Percentiles rank a stretch among this genome's conserved stretches.
Evolutionary conservation across 179 eudicot species (phyloP).

Genomic region (Carnegiea gigantea): DNA sequence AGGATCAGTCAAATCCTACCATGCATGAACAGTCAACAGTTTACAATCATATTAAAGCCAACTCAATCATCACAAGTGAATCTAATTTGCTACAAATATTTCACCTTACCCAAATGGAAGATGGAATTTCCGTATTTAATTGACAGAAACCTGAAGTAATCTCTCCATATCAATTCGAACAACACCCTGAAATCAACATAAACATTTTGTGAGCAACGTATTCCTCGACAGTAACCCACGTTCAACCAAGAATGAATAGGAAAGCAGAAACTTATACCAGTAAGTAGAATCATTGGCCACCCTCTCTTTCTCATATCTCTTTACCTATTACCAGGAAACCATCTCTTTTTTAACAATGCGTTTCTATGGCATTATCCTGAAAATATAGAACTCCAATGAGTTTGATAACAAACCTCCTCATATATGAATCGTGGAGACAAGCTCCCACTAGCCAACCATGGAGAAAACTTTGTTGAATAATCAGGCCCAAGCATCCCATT

Average conservation of each 20-base stretch:
- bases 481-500: slow-evolving; percentile 95
- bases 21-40: neutral
- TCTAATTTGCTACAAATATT: neutral
- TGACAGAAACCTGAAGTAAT: slow-evolving; percentile 89
- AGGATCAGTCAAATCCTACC: neutral
- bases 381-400: neutral
- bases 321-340: slow-evolving; percentile 49
- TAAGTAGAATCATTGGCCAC: slow-evolving; percentile 83
- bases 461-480: slow-evolving; percentile 95
- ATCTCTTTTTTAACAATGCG: neutral
- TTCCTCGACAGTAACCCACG: neutral
- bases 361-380: neutral
- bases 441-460: slow-evolving; percentile 94
- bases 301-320: slow-evolving; percentile 70
- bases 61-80: neutral
- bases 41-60: neutral
- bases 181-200: slow-evolving; percentile 62
- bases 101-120: slow-evolving; percentile 59
- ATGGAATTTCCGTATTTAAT: slow-evolving; percentile 76
- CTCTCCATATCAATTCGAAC: slow-evolving; percentile 94
- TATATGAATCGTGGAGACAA: slow-evolving; percentile 80
- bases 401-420: slow-evolving; percentile 56
- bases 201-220: neutral
- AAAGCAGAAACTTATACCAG: slow-evolving; percentile 47
- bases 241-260: slow-evolving; percentile 3